Percentiles rank a stretch among this genome's conserved stretches.
phyloP scores from a whole-genome alignment of 2,329 filamentous ascomycete species.

The Chalaropsis thielavioides region DNA sequence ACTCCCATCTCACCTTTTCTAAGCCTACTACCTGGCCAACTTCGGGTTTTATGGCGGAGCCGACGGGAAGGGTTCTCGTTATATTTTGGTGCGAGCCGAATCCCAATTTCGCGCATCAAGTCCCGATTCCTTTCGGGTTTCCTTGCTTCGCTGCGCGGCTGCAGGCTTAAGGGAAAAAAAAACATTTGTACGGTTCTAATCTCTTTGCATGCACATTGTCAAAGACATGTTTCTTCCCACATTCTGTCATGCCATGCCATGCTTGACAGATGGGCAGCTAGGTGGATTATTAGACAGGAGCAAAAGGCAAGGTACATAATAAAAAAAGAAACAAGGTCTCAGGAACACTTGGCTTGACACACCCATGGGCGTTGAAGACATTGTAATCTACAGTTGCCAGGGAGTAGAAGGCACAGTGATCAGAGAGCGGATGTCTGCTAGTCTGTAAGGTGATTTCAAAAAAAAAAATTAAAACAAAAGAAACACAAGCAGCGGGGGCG shows the following conservation, averaged over 20 bases:
- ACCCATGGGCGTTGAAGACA: not conserved
- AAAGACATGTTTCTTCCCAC: not conserved
- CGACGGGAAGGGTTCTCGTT: not conserved
- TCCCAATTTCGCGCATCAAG: slow-evolving; percentile 2
- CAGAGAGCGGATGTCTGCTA: no score
- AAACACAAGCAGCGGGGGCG: no score
- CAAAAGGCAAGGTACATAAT: no score
- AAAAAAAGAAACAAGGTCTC: not conserved
- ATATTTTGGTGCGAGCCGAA: not conserved
- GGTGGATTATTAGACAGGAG: not conserved
- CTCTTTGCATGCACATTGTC: not conserved
- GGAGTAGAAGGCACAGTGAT: no score
- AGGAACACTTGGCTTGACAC: not conserved
- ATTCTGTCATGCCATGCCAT: not conserved
- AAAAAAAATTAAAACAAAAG: no score
- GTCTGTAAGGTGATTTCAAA: no score
- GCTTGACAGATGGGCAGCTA: not conserved
- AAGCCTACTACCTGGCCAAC: not conserved
- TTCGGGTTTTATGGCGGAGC: not conserved
- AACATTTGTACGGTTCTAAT: not conserved
- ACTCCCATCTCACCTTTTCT: not conserved
- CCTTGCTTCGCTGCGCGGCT: not conserved
- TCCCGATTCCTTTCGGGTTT: not conserved
- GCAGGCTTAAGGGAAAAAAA: not conserved
- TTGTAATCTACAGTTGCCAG: slow-evolving; percentile 3